A percentile compares a stretch with the other conserved stretches of the same genome.
Conservation (phyloP, 306 rosid genomes). For the Biancaea sappan region DNA sequence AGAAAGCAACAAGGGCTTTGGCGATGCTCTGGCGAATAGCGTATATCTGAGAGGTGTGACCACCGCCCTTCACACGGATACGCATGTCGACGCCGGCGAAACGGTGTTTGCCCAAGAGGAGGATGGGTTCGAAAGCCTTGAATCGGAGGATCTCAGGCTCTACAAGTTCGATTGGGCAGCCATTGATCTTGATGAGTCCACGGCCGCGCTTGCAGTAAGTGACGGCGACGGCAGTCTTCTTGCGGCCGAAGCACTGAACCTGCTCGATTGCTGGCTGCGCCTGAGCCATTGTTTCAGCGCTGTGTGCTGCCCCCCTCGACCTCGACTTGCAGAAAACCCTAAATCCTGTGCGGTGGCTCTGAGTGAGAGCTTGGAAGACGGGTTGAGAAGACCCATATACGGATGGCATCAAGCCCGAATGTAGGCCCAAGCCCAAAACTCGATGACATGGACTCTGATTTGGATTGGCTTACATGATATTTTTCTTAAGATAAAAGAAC, state of each 20-base stretch:
- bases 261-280: slow-evolving; percentile 44
- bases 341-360: background rate
- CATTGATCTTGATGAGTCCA: slow-evolving; percentile 83
- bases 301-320: background rate
- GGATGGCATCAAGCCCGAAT: too few relatives aligned
- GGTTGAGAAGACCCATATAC: too few relatives aligned
- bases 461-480: too few relatives aligned
- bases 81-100: slow-evolving; percentile 81
- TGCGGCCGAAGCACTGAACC: slow-evolving; percentile 83
- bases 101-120: slow-evolving; percentile 67
- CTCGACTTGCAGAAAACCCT: slow-evolving; percentile 15
- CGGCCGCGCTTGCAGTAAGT: slow-evolving; percentile 86
- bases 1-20: slow-evolving; percentile 75
- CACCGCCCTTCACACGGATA: slow-evolving; percentile 81
- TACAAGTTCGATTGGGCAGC: slow-evolving; percentile 77
- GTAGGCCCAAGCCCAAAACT: too few relatives aligned
- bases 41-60: slow-evolving; percentile 84
- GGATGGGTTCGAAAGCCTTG: slow-evolving; percentile 85
- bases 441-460: too few relatives aligned
- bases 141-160: slow-evolving; percentile 82
- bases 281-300: slow-evolving; percentile 11
- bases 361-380: too few relatives aligned
- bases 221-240: slow-evolving; percentile 86
- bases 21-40: slow-evolving; percentile 88
- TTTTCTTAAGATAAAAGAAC: too few relatives aligned